phyloP scores from a whole-genome alignment of 768 basidiomycete species.

The Lyophyllum decastes region DNA sequence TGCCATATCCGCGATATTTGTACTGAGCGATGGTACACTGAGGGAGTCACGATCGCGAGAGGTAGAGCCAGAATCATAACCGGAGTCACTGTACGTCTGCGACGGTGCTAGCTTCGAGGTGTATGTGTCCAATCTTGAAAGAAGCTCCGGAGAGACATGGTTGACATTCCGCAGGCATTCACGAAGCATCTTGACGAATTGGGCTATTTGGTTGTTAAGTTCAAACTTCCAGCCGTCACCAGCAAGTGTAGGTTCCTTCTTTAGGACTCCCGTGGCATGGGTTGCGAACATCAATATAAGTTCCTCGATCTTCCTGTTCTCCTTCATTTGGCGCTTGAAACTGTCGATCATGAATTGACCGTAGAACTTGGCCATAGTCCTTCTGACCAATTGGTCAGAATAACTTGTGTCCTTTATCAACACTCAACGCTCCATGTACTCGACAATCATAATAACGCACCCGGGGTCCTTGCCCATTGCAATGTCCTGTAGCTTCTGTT shows the following conservation, averaged over 20 bases:
- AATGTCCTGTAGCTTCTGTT: conserved; percentile 87
- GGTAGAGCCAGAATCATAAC: conserved; percentile 64
- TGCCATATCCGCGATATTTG: conserved; percentile 72
- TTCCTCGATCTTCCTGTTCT: conserved; percentile 96
- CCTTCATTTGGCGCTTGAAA: conserved; percentile 90
- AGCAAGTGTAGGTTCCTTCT: conserved; percentile 83
- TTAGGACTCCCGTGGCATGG: conserved; percentile 81
- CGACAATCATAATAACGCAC: conserved; percentile 49
- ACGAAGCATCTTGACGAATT: conserved; percentile 83
- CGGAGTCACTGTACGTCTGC: conserved; percentile 59
- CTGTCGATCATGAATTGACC: conserved; percentile 83
- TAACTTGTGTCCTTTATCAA: conserved; percentile 52
- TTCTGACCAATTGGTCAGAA: conserved; percentile 85
- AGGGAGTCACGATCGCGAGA: conserved; percentile 59
- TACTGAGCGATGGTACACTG: conserved; percentile 35
- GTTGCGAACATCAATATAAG: conserved; percentile 96
- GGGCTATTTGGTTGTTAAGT: conserved; percentile 88
- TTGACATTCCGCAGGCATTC: conserved; percentile 74
- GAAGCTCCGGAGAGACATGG: conserved; percentile 83
- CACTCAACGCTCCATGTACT: not conserved
- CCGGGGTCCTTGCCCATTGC: conserved; percentile 90
- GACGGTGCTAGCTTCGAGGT: conserved; percentile 75
- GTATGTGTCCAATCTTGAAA: conserved; percentile 81
- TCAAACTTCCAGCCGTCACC: conserved; percentile 93
- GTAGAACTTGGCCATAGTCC: conserved; percentile 92